phyloP scores from a whole-genome alignment of 202 grass and related monocot species.

The Setaria viridis region DNA sequence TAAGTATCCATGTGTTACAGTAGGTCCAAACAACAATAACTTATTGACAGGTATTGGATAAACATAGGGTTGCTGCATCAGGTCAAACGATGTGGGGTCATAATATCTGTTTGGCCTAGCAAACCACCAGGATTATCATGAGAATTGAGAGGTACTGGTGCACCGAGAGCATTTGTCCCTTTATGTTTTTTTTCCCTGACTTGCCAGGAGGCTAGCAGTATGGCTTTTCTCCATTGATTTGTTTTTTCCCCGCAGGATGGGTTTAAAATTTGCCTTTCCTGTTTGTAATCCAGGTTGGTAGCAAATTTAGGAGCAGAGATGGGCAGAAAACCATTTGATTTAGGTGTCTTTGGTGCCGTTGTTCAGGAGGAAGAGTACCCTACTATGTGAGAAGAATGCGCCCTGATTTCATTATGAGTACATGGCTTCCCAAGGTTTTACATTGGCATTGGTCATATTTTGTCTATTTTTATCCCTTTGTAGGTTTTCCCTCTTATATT shows the following conservation, averaged over 20 bases:
- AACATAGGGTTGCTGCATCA: not conserved
- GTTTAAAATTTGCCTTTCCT: conserved; percentile 17
- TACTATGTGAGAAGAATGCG: conserved; percentile 73
- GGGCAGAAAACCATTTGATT: conserved; percentile 24
- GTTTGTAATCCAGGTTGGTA: conserved; percentile 66
- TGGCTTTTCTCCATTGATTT: conserved; percentile 22
- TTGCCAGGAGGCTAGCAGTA: conserved; percentile 69
- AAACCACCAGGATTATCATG: not conserved
- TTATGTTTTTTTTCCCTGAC: conserved; percentile 66
- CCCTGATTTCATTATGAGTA: not conserved
- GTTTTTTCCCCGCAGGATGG: conserved; percentile 27
- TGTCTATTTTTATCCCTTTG: conserved; percentile 19
- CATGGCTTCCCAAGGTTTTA: conserved; percentile 88
- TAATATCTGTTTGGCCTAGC: not conserved
- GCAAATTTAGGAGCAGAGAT: conserved; percentile 28
- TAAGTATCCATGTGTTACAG: not conserved
- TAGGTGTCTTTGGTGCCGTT: too few species aligned
- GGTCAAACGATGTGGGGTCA: not conserved
- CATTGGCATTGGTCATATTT: conserved; percentile 31
- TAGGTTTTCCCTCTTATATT: conserved; percentile 30
- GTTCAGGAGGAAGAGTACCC: conserved; percentile 84
- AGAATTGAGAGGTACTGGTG: not conserved
- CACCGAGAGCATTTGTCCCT: not conserved
- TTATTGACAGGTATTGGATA: not conserved
- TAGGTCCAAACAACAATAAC: not conserved